Evolutionary conservation across 139 green algal species (phyloP), one percentile per base, ranked within the genome.

Genomic region (Chlamydomonas asymmetrica): DNA sequence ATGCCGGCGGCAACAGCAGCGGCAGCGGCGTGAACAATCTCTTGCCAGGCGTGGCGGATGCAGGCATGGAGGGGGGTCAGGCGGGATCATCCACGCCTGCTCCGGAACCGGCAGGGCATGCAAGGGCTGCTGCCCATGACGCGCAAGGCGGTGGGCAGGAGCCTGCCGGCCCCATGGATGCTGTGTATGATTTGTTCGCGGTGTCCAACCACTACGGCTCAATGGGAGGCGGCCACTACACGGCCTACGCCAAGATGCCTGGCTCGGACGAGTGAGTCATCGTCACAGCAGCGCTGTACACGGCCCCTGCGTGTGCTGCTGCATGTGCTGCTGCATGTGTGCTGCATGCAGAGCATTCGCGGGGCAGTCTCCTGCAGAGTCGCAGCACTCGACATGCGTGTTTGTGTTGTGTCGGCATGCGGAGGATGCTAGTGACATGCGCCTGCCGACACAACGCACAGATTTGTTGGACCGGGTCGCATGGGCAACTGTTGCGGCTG

Each of bases 201-300:
- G 92, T 99, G 5, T 92, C 83, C 80, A 98, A 98, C 72, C 96
- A 99, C 78, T 98, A 89, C 43, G 96, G 96, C 27, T 86, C 85
- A 22, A 64, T 97, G 82, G 94, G 95, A 31, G 94, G 95, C 0
- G 96, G 96, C 8, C 96, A 99, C 86, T 99, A 99, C 89, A 99
- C 94, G 0, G 96, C 96, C 0, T 97, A 89, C 66, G 87, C 74
- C 32, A 82, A 90, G 54, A 71, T 91, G 83, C 88, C 85, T 13
- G 73, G 56, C 18, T 31, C 41, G 3, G 84, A 75, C 66, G 71
- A 37, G 70, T 41, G 56, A 9, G 61, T 23, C 18, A 16, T n/a
- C 22, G 25, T 13, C 16, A 8, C 16, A 34, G 8, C 54, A 62
- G 8, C 22, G 25, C 16, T 32, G 54, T 23, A 16, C 54, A 29